Evolutionary conservation across 108 stramenopile genomes (phyloP).

Genomic region (Phaeodactylum tricornutum): DNA sequence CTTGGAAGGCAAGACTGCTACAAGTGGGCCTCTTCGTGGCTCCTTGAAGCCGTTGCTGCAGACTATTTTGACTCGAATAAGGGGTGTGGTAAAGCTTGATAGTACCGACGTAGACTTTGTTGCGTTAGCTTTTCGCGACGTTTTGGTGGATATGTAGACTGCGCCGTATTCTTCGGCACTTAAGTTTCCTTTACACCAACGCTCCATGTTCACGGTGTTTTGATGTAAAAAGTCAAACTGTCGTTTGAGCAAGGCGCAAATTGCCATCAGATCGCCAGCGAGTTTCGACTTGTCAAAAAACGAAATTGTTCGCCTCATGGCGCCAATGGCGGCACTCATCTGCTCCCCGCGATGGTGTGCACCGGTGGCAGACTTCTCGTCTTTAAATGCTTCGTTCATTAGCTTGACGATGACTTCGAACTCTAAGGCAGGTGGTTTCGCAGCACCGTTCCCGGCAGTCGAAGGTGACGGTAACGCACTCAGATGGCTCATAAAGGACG

Average conservation of each 20-base stretch:
- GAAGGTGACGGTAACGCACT: background rate
- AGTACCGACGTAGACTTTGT: background rate
- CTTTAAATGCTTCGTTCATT: slow-evolving; percentile 3
- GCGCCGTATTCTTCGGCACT: slow-evolving; percentile 24
- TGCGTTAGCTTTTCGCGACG: background rate
- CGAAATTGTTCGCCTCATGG: slow-evolving; percentile 11
- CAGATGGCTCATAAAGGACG: slow-evolving; percentile 9
- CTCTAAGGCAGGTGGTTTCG: background rate
- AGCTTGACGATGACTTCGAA: slow-evolving; percentile 1
- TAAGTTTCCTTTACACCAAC: slow-evolving; percentile 36
- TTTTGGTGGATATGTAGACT: slow-evolving; percentile 1
- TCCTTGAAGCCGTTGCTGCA: slow-evolving; percentile 4
- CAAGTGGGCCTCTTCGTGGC: background rate
- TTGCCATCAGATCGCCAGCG: slow-evolving; percentile 22
- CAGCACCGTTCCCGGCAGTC: background rate
- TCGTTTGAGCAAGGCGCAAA: slow-evolving; percentile 26
- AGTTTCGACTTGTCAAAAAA: slow-evolving; percentile 16
- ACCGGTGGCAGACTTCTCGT: background rate
- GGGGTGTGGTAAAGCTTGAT: background rate
- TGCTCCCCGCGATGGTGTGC: slow-evolving; percentile 12
- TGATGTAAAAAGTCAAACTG: slow-evolving; percentile 38
- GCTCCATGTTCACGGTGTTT: slow-evolving; percentile 38
- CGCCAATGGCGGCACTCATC: slow-evolving; percentile 8
- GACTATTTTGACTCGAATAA: background rate
- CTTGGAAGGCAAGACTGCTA: too few relatives aligned